A percentile compares a stretch with the other conserved stretches of the same genome.
phyloP scores from a whole-genome alignment of 2,329 filamentous ascomycete genomes.

The Plectosphaerella cucumerina region DNA sequence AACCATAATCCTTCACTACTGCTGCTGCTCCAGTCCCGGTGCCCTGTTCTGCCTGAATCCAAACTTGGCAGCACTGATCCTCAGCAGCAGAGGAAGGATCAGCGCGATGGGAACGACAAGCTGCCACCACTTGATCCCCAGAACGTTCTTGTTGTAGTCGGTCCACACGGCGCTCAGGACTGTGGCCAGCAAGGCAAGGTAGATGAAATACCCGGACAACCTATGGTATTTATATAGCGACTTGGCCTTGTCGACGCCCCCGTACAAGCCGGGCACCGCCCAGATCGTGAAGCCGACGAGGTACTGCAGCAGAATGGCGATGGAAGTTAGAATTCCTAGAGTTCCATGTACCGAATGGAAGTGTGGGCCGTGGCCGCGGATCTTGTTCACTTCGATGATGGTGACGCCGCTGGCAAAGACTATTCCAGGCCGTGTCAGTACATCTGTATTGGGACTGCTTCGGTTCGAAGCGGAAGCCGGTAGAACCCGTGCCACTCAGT shows the following conservation, averaged over 20 bases:
- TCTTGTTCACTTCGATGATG: slow-evolving; percentile 83
- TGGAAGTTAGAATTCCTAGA: slow-evolving; percentile 73
- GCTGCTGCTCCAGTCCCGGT: background rate
- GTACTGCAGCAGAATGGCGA: slow-evolving; percentile 68
- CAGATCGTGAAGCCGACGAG: slow-evolving; percentile 80
- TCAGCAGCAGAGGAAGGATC: slow-evolving; percentile 67
- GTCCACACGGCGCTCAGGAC: slow-evolving; percentile 74
- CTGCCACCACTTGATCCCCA: slow-evolving; percentile 74
- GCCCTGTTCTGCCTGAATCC: slow-evolving; percentile 34
- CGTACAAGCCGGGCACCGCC: slow-evolving; percentile 69
- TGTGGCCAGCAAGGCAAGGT: slow-evolving; percentile 69
- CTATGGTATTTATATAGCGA: slow-evolving; percentile 88
- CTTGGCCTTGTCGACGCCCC: slow-evolving; percentile 75
- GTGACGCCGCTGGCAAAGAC: slow-evolving; percentile 61
- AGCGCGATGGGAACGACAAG: slow-evolving; percentile 65
- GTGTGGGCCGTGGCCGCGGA: slow-evolving; percentile 60
- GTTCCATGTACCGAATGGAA: slow-evolving; percentile 80
- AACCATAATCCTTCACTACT: background rate
- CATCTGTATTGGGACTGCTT: too few species aligned
- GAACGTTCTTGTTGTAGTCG: slow-evolving; percentile 62
- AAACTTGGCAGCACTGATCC: slow-evolving; percentile 79
- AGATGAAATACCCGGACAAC: slow-evolving; percentile 67
- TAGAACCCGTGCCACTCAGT: too few species aligned
- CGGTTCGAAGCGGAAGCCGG: too few species aligned
- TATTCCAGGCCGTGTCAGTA: too few species aligned